These are phyloP conservation scores for Ceratobasidium sp. DNA, from an alignment of 1,284 basidiomycete genomes.

Conservation along the genomic window DNA sequence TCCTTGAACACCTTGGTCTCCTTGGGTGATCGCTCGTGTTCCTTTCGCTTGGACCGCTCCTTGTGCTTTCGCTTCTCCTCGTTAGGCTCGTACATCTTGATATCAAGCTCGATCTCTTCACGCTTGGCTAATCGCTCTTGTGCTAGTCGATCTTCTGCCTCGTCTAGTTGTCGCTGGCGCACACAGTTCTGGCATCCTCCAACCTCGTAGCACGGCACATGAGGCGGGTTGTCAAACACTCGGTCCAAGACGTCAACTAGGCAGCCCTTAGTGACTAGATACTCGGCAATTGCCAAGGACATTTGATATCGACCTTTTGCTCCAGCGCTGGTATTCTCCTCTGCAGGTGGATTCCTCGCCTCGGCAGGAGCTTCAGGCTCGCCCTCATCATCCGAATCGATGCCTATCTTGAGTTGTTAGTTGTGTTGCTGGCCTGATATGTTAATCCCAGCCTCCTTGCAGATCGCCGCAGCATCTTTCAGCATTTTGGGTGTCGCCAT, in stretches of 20 bases:
- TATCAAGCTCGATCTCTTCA: background rate
- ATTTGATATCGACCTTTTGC: background rate
- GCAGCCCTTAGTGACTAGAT: background rate
- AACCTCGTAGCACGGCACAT: background rate
- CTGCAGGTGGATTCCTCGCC: no score
- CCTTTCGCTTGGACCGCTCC: background rate
- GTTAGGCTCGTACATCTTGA: background rate
- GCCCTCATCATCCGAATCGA: background rate
- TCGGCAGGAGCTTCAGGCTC: no score
- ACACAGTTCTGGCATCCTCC: background rate
- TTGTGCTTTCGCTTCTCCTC: background rate
- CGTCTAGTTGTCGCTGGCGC: background rate
- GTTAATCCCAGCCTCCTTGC: background rate
- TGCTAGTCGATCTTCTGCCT: background rate
- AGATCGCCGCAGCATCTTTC: background rate
- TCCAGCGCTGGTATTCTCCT: no score
- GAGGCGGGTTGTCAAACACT: conserved; percentile 7
- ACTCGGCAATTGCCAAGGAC: background rate
- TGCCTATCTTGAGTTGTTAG: background rate
- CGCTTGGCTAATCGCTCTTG: background rate
- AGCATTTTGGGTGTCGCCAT: background rate
- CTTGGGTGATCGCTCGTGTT: no score
- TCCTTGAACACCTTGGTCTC: background rate
- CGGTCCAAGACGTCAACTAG: background rate
- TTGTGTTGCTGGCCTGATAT: background rate